phyloP scores from a whole-genome alignment of 2,329 filamentous ascomycete species.

The Madurella fahalii region DNA sequence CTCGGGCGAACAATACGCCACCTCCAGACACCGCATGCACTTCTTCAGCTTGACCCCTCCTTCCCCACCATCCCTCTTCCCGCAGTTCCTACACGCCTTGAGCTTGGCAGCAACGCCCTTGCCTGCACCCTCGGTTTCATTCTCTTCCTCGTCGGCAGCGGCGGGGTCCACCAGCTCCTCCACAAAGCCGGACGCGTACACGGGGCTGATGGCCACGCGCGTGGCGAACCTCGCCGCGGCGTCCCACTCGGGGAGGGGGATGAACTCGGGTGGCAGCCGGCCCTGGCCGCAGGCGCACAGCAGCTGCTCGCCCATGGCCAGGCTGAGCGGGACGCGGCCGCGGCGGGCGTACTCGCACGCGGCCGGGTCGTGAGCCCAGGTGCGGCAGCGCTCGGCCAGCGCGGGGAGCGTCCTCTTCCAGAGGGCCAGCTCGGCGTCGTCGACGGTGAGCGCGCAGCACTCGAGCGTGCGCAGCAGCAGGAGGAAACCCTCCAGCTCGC shows the following conservation, averaged over 20 bases:
- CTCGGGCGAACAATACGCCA: conserved; percentile 47
- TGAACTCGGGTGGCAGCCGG: conserved; percentile 37
- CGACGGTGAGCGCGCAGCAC: conserved; percentile 36
- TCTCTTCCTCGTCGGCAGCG: conserved; percentile 1
- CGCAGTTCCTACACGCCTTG: conserved; percentile 37
- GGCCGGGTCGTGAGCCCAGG: conserved; percentile 38
- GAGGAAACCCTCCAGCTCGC: conserved; percentile 37
- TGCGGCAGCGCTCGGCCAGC: conserved; percentile 46
- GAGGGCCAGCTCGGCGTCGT: conserved; percentile 54
- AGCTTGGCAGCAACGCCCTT: background rate
- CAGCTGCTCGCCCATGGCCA: conserved; percentile 34
- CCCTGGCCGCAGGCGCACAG: conserved; percentile 47
- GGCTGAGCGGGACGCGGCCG: conserved; percentile 37
- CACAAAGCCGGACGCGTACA: conserved; percentile 43
- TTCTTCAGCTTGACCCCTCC: conserved; percentile 35
- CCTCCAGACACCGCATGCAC: conserved; percentile 43
- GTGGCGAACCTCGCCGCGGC: conserved; percentile 42
- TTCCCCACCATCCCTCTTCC: conserved; percentile 29
- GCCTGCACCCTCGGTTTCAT: background rate
- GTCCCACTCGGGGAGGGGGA: conserved; percentile 42
- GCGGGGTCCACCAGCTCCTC: conserved; percentile 36
- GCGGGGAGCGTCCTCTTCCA: conserved; percentile 46
- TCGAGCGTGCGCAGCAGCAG: conserved; percentile 35
- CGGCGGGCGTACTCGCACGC: conserved; percentile 41
- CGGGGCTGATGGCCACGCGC: conserved; percentile 55